phyloP scores from a whole-genome alignment of 1,284 basidiomycete species.

The Spongispora temasekensis region DNA sequence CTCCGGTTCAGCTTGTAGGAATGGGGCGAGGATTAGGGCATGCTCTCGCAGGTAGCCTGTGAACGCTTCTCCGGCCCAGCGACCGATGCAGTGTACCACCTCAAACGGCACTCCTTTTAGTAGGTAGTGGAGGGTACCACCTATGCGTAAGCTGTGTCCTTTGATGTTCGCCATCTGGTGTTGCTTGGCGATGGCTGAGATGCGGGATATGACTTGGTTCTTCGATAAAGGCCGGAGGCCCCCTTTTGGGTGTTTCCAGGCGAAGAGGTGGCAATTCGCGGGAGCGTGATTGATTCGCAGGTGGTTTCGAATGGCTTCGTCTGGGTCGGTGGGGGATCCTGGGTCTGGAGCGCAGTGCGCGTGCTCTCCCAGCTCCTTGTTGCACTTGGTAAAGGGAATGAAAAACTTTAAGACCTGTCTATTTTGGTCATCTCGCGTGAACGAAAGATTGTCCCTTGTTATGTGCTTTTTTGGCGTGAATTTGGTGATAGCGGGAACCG shows the following conservation, averaged over 20 bases:
- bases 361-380: neutral
- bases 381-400: neutral
- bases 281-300: neutral
- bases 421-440: neutral
- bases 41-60: neutral
- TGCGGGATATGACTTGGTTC: neutral
- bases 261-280: neutral
- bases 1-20: neutral
- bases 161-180: neutral
- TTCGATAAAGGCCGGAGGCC: neutral
- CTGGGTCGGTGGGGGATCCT: neutral
- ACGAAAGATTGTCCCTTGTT: neutral
- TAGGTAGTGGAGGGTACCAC: neutral
- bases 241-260: neutral
- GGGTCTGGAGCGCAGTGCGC: neutral
- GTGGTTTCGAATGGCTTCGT: neutral
- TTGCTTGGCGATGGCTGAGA: neutral
- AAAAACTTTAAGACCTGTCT: neutral
- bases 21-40: neutral
- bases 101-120: neutral
- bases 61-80: neutral
- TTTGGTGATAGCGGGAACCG: neutral
- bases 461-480: neutral
- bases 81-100: neutral
- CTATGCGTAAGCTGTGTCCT: neutral